phyloP scores from a whole-genome alignment of 2,329 filamentous ascomycete species.

The Anthostomella pinea region DNA sequence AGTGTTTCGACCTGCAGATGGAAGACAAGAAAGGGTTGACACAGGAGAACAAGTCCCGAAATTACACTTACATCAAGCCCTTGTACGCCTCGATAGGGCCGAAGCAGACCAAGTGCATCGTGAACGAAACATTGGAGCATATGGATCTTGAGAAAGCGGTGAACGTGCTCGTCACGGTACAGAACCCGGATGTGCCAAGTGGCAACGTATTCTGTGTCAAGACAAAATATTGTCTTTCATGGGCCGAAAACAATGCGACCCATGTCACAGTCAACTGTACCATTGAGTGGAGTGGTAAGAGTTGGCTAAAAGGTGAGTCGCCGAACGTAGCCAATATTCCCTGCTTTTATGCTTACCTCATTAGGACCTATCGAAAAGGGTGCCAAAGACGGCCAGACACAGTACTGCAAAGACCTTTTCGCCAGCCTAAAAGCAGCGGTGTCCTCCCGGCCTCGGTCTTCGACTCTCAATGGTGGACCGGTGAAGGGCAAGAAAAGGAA shows the following conservation, averaged over 20 bases:
- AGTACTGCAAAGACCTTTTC: constrained; percentile 79
- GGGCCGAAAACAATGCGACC: constrained; percentile 84
- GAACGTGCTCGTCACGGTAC: constrained; percentile 76
- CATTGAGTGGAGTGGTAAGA: constrained; percentile 96
- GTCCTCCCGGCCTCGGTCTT: constrained; percentile 57
- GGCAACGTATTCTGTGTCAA: constrained; percentile 90
- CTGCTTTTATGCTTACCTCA: constrained; percentile 27
- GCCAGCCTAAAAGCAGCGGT: constrained; percentile 71
- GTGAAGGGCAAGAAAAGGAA: constrained; percentile 62
- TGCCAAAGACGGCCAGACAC: constrained; percentile 81
- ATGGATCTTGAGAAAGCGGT: constrained; percentile 86
- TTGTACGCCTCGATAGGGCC: constrained; percentile 81
- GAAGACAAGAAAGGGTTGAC: constrained; percentile 79
- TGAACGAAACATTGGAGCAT: constrained; percentile 77
- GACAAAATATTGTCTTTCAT: constrained; percentile 91
- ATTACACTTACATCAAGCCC: constrained; percentile 89
- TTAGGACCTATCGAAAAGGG: constrained; percentile 93
- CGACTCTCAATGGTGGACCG: constrained; percentile 43
- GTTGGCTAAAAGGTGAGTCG: constrained; percentile 84
- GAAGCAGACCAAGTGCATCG: constrained; percentile 91
- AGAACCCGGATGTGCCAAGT: constrained; percentile 92
- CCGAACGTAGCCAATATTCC: background rate
- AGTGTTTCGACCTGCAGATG: constrained; percentile 82
- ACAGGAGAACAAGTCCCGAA: constrained; percentile 70
- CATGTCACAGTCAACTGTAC: constrained; percentile 83